These are phyloP conservation scores for Coemansia sp. DNA, from an alignment of 192 early-diverging fungal genomes.

Conservation along the genomic window DNA sequence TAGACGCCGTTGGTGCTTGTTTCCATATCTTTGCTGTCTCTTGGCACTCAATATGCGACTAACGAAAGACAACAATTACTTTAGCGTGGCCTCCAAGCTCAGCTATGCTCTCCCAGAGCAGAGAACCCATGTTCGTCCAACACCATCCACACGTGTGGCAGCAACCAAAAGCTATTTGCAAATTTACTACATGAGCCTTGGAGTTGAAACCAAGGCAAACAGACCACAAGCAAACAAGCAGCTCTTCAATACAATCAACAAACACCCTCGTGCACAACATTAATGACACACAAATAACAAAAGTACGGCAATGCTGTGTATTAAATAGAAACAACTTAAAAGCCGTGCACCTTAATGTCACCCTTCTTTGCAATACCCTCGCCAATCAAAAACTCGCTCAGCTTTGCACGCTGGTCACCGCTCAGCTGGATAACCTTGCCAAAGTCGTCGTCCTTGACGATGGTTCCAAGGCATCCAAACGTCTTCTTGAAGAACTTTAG, in stretches of 20 bases:
- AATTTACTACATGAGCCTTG: too few species aligned
- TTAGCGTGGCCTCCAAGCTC: conserved; percentile 89
- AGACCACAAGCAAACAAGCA: too few species aligned
- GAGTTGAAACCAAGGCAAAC: conserved; percentile 63
- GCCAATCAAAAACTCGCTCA: conserved; percentile 73
- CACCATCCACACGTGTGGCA: conserved; percentile 81
- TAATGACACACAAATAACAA: conserved; percentile 1
- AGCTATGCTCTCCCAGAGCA: conserved; percentile 86
- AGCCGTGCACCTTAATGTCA: conserved; percentile 94
- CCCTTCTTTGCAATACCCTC: conserved; percentile 83
- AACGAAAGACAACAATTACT: conserved; percentile 69
- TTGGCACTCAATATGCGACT: neutral
- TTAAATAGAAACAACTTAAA: conserved; percentile 58
- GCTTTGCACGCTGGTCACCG: conserved; percentile 90
- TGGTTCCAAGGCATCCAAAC: conserved; percentile 95
- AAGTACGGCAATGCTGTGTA: neutral
- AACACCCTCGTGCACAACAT: neutral
- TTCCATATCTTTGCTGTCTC: conserved; percentile 15
- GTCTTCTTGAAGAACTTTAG: conserved; percentile 96
- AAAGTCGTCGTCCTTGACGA: conserved; percentile 88
- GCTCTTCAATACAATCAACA: conserved; percentile 59
- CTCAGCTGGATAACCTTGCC: conserved; percentile 92
- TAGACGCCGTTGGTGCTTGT: conserved; percentile 59
- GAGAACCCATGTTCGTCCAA: conserved; percentile 90
- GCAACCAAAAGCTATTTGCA: conserved; percentile 85